phyloP scores from a whole-genome alignment of 2,329 filamentous ascomycete genomes.

The Stagonosporopsis rhizophila region DNA sequence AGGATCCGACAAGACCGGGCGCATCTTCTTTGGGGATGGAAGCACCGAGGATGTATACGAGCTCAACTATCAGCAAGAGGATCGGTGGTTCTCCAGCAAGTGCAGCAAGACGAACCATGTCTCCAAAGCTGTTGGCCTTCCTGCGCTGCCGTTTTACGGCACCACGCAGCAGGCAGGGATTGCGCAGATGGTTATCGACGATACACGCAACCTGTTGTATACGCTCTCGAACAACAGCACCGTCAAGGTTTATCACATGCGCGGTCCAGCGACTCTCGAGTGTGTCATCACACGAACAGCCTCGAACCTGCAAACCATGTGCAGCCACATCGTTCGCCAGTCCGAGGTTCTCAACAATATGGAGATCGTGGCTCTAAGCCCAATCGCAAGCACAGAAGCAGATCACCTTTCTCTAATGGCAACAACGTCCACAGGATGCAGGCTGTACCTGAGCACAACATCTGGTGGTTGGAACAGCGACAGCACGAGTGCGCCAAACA shows the following conservation, averaged over 20 bases:
- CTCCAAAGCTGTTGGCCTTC: constrained; percentile 72
- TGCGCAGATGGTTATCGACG: constrained; percentile 83
- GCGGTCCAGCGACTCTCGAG: constrained; percentile 61
- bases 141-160: constrained; percentile 46
- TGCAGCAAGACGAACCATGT: constrained; percentile 89
- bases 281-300: constrained; percentile 64
- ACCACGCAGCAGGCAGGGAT: constrained; percentile 65
- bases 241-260: constrained; percentile 90
- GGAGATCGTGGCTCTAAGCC: constrained; percentile 81
- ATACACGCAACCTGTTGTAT: constrained; percentile 87
- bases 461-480: constrained; percentile 72
- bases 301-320: constrained; percentile 67
- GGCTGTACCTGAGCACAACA: constrained; percentile 90
- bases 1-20: constrained; percentile 77
- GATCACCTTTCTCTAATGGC: constrained; percentile 88
- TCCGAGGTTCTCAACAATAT: constrained; percentile 73
- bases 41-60: constrained; percentile 89
- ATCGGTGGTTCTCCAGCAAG: constrained; percentile 92
- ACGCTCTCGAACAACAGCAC: constrained; percentile 87
- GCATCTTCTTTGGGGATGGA: constrained; percentile 89
- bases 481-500: constrained; percentile 76
- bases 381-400: constrained; percentile 80
- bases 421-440: constrained; percentile 86
- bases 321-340: constrained; percentile 81
- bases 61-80: constrained; percentile 94